These are phyloP conservation scores for Myriosclerotinia scirpicola DNA, from an alignment of 2,329 filamentous ascomycete species.

Conservation along the genomic window DNA sequence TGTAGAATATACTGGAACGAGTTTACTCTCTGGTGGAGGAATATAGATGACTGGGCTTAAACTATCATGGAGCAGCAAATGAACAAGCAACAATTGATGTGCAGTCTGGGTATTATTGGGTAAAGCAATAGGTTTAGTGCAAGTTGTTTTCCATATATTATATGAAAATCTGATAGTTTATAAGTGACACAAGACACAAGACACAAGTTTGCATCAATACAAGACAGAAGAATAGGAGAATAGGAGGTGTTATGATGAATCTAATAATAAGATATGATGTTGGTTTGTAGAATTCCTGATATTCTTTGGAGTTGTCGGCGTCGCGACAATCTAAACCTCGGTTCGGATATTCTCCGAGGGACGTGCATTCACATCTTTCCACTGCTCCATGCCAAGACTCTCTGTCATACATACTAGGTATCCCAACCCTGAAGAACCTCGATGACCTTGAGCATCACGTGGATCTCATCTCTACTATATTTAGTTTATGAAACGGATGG, in stretches of 20 bases:
- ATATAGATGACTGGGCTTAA: not conserved
- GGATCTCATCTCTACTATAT: not conserved
- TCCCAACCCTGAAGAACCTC: not conserved
- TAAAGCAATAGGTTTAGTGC: not conserved
- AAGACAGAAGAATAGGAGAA: not conserved
- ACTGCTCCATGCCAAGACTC: slow-evolving; percentile 13
- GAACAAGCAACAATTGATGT: slow-evolving; percentile 10
- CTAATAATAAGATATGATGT: not conserved
- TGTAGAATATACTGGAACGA: not conserved
- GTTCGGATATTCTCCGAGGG: slow-evolving; percentile 14
- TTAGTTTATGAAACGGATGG: slow-evolving; percentile 3
- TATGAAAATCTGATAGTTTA: not conserved
- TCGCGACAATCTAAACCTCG: slow-evolving; percentile 18
- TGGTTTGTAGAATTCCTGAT: slow-evolving; percentile 15
- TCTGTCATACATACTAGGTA: not conserved
- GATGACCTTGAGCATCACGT: slow-evolving; percentile 9
- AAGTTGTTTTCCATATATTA: slow-evolving; percentile 4
- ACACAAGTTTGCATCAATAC: not conserved
- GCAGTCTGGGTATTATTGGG: slow-evolving; percentile 11
- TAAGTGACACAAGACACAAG: not conserved
- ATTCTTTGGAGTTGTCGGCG: slow-evolving; percentile 3
- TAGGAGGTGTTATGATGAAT: slow-evolving; percentile 3
- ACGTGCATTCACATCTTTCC: not conserved
- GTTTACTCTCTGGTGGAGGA: not conserved
- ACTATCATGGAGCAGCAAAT: slow-evolving; percentile 9